Evolutionary conservation across 768 basidiomycete genomes (phyloP).

Genomic region (Cystobasidium onofrii): DNA sequence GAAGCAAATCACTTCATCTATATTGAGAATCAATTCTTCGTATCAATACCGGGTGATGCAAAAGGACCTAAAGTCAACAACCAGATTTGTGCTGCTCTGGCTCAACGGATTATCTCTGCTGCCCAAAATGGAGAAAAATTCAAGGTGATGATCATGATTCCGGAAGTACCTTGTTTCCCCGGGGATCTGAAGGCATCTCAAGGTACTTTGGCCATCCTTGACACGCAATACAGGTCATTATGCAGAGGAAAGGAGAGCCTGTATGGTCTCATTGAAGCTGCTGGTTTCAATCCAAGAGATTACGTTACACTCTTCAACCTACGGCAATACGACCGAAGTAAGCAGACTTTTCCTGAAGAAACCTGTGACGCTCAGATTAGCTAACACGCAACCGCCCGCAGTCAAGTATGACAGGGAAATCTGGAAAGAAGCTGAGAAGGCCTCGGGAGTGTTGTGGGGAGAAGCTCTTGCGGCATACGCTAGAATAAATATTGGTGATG

Average conservation of each 20-base stretch:
- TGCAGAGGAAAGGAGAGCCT: constrained; percentile 62
- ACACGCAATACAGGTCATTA: constrained; percentile 48
- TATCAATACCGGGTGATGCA: constrained; percentile 16
- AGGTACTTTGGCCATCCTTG: constrained; percentile 40
- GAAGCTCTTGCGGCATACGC: constrained; percentile 75
- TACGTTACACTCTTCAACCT: constrained; percentile 90
- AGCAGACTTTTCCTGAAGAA: not conserved
- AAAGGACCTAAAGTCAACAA: constrained; percentile 64
- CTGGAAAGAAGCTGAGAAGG: constrained; percentile 63
- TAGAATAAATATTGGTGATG: constrained; percentile 43
- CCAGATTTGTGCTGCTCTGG: constrained; percentile 70
- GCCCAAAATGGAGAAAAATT: constrained; percentile 64
- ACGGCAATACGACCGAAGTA: constrained; percentile 70
- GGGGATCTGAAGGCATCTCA: constrained; percentile 56
- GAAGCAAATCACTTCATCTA: constrained; percentile 84
- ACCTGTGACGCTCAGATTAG: constrained; percentile 50
- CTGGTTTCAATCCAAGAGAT: constrained; percentile 48
- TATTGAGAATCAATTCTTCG: constrained; percentile 56
- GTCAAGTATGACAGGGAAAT: constrained; percentile 47
- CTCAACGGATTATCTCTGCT: constrained; percentile 76
- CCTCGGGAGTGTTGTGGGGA: constrained; percentile 69
- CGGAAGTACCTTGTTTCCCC: constrained; percentile 56
- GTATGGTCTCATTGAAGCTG: constrained; percentile 24
- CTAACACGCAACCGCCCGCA: constrained; percentile 12
- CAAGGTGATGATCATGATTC: constrained; percentile 47